These are phyloP conservation scores for Ophiostoma angusticollis DNA, from an alignment of 2,329 filamentous ascomycete genomes.

Conservation along the genomic window DNA sequence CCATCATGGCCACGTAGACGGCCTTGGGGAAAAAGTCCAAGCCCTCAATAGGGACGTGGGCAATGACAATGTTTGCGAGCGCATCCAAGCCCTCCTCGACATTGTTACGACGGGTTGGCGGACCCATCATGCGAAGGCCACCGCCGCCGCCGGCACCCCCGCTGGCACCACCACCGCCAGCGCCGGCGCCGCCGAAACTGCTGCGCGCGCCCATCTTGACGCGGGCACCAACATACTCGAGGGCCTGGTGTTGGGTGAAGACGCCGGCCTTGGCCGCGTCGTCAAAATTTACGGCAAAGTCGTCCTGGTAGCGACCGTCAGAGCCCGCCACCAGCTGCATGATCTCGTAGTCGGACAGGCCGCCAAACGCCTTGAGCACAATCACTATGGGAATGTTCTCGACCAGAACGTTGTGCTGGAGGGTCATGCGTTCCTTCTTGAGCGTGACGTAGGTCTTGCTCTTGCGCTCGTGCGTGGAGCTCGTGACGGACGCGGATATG, in stretches of 20 bases:
- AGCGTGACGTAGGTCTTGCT: constrained; percentile 93
- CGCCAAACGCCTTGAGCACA: constrained; percentile 81
- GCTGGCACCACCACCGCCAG: constrained; percentile 1
- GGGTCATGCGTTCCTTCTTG: constrained; percentile 82
- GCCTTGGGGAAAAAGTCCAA: constrained; percentile 96
- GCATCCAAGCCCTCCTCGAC: constrained; percentile 89
- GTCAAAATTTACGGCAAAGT: constrained; percentile 91
- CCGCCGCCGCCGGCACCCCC: constrained; percentile 1
- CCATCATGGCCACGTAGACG: constrained; percentile 94
- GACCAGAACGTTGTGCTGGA: constrained; percentile 85
- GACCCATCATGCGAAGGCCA: constrained; percentile 36
- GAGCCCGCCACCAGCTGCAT: constrained; percentile 79
- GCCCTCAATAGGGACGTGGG: constrained; percentile 82
- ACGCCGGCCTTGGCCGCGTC: constrained; percentile 74
- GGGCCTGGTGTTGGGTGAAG: constrained; percentile 85
- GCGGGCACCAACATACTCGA: constrained; percentile 79
- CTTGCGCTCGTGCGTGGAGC: constrained; percentile 94
- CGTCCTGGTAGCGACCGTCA: constrained; percentile 82
- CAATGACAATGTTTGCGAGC: constrained; percentile 82
- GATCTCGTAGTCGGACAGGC: constrained; percentile 91
- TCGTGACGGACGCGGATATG: constrained; percentile 90
- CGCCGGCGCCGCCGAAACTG: constrained; percentile 19
- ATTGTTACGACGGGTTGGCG: constrained; percentile 57
- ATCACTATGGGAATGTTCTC: constrained; percentile 95
- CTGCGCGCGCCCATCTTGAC: constrained; percentile 73